These are phyloP conservation scores for Metarhizium humberi DNA, from an alignment of 2,329 filamentous ascomycete genomes.

Conservation along the genomic window DNA sequence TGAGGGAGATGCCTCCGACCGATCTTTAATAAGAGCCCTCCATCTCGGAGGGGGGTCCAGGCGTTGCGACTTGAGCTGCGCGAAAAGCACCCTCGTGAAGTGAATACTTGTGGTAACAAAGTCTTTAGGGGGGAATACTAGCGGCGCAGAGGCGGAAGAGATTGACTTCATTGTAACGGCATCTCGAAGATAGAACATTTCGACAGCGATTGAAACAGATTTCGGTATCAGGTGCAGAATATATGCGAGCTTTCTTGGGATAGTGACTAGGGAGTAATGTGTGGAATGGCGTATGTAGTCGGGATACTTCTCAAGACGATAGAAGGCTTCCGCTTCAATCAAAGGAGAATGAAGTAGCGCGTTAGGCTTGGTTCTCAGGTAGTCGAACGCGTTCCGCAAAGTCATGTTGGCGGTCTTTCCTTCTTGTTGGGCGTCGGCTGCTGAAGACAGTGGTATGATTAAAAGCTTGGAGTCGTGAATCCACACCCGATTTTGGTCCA, in stretches of 20 bases:
- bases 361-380: slow-evolving; percentile 46
- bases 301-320: slow-evolving; percentile 78
- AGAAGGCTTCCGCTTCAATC: slow-evolving; percentile 84
- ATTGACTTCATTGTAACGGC: slow-evolving; percentile 65
- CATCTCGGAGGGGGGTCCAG: slow-evolving; percentile 56
- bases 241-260: slow-evolving; percentile 76
- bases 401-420: slow-evolving; percentile 33
- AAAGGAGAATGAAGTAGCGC: slow-evolving; percentile 60
- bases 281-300: slow-evolving; percentile 61
- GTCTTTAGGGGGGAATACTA: slow-evolving; percentile 67
- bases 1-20: slow-evolving; percentile 2
- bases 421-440: slow-evolving; percentile 16
- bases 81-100: slow-evolving; percentile 85
- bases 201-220: slow-evolving; percentile 73
- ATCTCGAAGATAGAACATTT: slow-evolving; percentile 88
- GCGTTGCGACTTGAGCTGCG: slow-evolving; percentile 79
- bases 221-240: slow-evolving; percentile 67
- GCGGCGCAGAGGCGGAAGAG: slow-evolving; percentile 39
- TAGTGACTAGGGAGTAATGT: slow-evolving; percentile 63
- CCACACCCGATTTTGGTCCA: slow-evolving; percentile 84
- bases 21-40: slow-evolving; percentile 24
- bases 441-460: slow-evolving; percentile 51
- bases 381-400: slow-evolving; percentile 53
- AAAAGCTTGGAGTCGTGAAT: slow-evolving; percentile 67
- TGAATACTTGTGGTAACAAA: slow-evolving; percentile 69